Evolutionary conservation across 768 basidiomycete genomes (phyloP), one percentile per base, ranked within the genome.

Genomic region (Tubosaeta brunneosetosa): DNA sequence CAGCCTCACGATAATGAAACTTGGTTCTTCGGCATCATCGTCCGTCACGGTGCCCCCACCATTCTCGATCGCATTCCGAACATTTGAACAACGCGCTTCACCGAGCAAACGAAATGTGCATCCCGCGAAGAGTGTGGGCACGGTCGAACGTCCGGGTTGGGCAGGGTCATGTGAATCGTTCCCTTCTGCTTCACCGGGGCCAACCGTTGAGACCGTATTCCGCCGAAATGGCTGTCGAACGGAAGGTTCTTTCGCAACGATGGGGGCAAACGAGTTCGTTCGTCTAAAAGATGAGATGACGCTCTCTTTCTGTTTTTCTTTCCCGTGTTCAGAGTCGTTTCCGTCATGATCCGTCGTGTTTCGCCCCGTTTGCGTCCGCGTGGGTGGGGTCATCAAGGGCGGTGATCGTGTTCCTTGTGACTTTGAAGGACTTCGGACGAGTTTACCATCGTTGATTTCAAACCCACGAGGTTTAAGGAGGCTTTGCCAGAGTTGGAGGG

Each of bases 381-480:
- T 57, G 3, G 60, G 57, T 13, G 59, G 27, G 27, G 27, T 49
- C 19, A 53, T n/a, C n/a, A n/a, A 53, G 22, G 55, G 58, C 11
- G 52, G 44, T 38, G 62, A 51, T 61, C 65, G 52, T 56, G 51
- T 63, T 2, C 40, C 44, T 51, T 63, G 67, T 3, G 71, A 68
- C 51, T 83, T 85, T 4, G 77, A 75, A 1, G 85, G 84, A 53
- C 82, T 86, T 22, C 81, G 77, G 6, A 86, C 64, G 45, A 90
- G 76, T 56, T 79, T 76, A 9, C 83, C 81, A 11, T 50, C 74
- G 17, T 77, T 68, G 50, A 88, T 67, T 56, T 82, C 77, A 66
- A 84, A 88, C 10, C 88, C 88, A 9, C 88, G 79, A 26, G 78
- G 72, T 51, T 79, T 77, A 27, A 91, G 77, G 25, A 91, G 80